A percentile compares a stretch with the other conserved stretches of the same genome.
These are phyloP conservation scores for Botrytis medusae DNA, from an alignment of 2,329 filamentous ascomycete genomes.

Conservation along the genomic window DNA sequence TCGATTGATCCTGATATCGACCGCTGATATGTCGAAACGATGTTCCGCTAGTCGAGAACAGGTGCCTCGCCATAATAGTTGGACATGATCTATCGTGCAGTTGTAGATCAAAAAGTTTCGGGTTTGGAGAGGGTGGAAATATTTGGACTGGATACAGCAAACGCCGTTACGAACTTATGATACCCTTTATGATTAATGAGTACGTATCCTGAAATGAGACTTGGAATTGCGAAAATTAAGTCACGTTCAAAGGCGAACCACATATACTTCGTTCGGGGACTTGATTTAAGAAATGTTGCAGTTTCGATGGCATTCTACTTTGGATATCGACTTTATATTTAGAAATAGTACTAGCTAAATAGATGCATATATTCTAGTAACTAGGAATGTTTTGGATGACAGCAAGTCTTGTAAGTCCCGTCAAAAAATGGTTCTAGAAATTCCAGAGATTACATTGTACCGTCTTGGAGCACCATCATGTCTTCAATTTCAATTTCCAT, in stretches of 20 bases:
- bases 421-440: not conserved
- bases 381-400: not conserved
- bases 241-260: not conserved
- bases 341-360: not conserved
- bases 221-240: not conserved
- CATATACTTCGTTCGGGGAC: not conserved
- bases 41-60: not conserved
- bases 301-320: not conserved
- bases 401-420: not conserved
- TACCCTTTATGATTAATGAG: conserved; percentile 8
- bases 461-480: not conserved
- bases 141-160: not conserved
- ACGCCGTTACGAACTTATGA: conserved; percentile 6
- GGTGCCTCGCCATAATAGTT: not conserved
- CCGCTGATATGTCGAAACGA: too few species aligned
- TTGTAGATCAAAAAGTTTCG: not conserved
- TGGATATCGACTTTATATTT: not conserved
- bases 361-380: not conserved
- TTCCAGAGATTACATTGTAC: not conserved
- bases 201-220: not conserved
- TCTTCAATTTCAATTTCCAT: not conserved
- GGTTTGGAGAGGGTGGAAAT: not conserved
- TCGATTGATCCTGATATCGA: too few species aligned
- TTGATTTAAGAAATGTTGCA: not conserved
- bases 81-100: not conserved